A percentile compares a stretch with the other conserved stretches of the same genome.
Evolutionary conservation across 2,329 filamentous ascomycete genomes (phyloP).

Genomic region (Xylaria multiplex): DNA sequence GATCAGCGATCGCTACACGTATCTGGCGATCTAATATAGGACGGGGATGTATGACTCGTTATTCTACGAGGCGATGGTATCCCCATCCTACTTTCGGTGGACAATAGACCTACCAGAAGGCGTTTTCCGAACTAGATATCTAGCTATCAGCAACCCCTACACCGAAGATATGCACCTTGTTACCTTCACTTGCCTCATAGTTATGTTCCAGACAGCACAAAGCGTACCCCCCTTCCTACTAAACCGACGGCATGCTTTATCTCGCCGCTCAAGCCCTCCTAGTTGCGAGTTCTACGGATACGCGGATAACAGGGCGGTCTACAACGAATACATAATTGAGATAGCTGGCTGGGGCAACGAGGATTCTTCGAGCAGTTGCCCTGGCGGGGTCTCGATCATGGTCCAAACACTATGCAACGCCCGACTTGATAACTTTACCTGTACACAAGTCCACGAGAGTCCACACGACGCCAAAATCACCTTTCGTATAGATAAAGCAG

Average conservation of each 20-base stretch:
- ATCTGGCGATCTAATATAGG: not conserved
- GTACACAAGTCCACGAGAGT: constrained; percentile 23
- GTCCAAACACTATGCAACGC: constrained; percentile 28
- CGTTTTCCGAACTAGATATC: not conserved
- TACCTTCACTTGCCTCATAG: not conserved
- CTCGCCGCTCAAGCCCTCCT: constrained; percentile 21
- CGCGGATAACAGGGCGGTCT: constrained; percentile 10
- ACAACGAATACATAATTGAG: constrained; percentile 34
- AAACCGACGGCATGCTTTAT: not conserved
- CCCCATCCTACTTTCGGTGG: not conserved
- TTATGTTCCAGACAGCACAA: constrained; percentile 2
- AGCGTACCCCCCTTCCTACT: constrained; percentile 5
- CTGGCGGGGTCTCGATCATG: not conserved
- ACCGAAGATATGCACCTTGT: constrained; percentile 20
- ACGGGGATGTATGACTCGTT: not conserved
- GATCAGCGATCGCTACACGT: not conserved
- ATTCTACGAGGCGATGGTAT: not conserved
- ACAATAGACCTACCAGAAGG: not conserved
- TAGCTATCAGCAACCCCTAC: not conserved
- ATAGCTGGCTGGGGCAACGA: constrained; percentile 35
- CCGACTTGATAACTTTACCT: constrained; percentile 20
- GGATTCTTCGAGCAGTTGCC: constrained; percentile 21
- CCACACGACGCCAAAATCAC: constrained; percentile 28
- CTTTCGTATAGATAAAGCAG: constrained; percentile 30
- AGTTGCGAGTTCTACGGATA: constrained; percentile 35